phyloP scores from a whole-genome alignment of 208 protist species.

The Trypanosoma mega region DNA sequence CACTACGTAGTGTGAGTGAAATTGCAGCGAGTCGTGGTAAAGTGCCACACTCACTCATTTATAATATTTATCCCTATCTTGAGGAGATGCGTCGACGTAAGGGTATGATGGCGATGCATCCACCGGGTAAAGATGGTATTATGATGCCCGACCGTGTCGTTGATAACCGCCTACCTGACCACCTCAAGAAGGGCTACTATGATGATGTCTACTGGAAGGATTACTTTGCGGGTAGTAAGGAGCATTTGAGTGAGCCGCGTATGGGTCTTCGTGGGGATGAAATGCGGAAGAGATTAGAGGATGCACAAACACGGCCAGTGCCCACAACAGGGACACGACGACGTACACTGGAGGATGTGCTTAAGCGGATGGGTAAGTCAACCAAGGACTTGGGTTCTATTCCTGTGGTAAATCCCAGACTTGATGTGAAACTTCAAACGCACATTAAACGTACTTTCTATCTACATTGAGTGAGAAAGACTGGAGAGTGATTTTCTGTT shows the following conservation, averaged over 20 bases:
- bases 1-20: conserved; percentile 88
- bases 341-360: conserved; percentile 86
- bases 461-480: conserved; percentile 55
- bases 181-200: conserved; percentile 93
- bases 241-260: conserved; percentile 87
- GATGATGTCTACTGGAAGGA: conserved; percentile 94
- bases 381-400: conserved; percentile 76
- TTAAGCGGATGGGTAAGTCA: conserved; percentile 80
- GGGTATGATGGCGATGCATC: conserved; percentile 94
- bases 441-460: conserved; percentile 86
- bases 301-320: conserved; percentile 29
- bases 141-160: conserved; percentile 91
- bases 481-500: not conserved
- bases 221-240: conserved; percentile 90
- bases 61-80: conserved; percentile 94
- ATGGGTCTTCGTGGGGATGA: conserved; percentile 91
- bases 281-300: conserved; percentile 70
- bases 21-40: conserved; percentile 91
- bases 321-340: conserved; percentile 41
- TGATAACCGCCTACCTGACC: conserved; percentile 91
- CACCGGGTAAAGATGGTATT: conserved; percentile 87
- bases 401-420: conserved; percentile 77
- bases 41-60: conserved; percentile 89
- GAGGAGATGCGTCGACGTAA: conserved; percentile 90
- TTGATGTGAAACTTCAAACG: conserved; percentile 84